These are phyloP conservation scores for Cryptococcus sp. DNA, from an alignment of 1,284 basidiomycete genomes.

Conservation along the genomic window DNA sequence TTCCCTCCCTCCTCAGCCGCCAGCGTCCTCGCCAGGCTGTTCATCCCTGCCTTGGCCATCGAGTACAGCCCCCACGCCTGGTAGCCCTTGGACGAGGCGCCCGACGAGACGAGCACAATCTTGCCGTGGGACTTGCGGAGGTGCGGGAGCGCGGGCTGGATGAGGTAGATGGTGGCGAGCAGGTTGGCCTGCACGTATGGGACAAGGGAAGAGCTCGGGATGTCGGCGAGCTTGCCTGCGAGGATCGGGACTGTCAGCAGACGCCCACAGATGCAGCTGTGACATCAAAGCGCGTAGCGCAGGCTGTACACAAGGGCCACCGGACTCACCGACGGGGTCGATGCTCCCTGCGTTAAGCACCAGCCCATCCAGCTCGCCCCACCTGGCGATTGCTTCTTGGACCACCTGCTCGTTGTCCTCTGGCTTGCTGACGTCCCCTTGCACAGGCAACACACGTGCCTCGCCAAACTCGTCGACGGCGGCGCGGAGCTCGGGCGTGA, in stretches of 20 bases:
- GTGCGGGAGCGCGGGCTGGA: conserved; percentile 52
- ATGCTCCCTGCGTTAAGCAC: conserved; percentile 55
- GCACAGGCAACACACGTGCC: conserved; percentile 26
- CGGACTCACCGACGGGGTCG: conserved; percentile 43
- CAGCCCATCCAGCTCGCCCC: conserved; percentile 52
- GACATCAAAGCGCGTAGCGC: background rate
- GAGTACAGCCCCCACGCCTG: conserved; percentile 56
- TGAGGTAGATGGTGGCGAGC: conserved; percentile 52
- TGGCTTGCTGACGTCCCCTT: conserved; percentile 52
- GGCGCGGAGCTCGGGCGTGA: conserved; percentile 47
- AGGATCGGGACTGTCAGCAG: background rate
- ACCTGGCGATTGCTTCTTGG: conserved; percentile 47
- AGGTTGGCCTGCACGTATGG: conserved; percentile 53
- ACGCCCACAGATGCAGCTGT: background rate
- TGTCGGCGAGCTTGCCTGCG: conserved; percentile 33
- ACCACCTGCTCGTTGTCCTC: conserved; percentile 42
- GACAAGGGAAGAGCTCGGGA: conserved; percentile 23
- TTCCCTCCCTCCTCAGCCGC: conserved; percentile 53
- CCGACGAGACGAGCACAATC: conserved; percentile 55
- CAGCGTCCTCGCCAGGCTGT: conserved; percentile 53
- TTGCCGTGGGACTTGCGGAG: conserved; percentile 49
- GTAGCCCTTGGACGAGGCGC: conserved; percentile 52
- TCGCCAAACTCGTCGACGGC: conserved; percentile 39
- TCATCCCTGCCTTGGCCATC: conserved; percentile 53
- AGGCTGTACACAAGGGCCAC: background rate